Conservation (phyloP, 2,329 filamentous ascomycete genomes). For the Fusarium pseudograminearum region DNA sequence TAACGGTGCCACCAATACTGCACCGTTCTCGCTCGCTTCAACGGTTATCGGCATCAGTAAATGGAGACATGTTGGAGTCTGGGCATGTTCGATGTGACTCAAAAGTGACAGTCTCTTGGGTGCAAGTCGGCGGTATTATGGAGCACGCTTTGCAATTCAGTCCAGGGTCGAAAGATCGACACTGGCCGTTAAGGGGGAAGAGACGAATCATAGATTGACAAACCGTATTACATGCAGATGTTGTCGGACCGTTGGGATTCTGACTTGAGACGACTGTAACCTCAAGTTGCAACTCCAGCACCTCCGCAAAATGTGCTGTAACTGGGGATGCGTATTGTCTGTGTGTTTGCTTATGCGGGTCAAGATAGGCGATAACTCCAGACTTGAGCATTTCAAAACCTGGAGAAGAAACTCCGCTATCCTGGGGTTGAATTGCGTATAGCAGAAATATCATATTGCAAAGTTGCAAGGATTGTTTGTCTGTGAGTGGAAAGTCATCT, state of each 20-base stretch:
- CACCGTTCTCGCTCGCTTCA: constrained; percentile 18
- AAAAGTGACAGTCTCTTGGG: background rate
- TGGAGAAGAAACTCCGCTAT: background rate
- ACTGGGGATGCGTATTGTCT: background rate
- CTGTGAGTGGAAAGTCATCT: background rate
- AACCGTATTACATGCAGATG: background rate
- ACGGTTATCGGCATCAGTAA: constrained; percentile 28
- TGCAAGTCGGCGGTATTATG: constrained; percentile 25
- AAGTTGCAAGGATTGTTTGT: too few relatives aligned
- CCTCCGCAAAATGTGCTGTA: background rate
- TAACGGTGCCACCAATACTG: constrained; percentile 17
- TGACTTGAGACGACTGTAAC: constrained; percentile 2
- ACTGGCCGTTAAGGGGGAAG: constrained; percentile 1
- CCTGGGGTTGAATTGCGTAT: background rate
- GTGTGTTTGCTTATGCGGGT: background rate
- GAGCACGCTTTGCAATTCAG: constrained; percentile 2
- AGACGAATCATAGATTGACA: constrained; percentile 4
- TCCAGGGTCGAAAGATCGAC: background rate
- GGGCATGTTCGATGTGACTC: background rate
- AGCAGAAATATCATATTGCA: too few relatives aligned
- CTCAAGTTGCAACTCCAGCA: constrained; percentile 2
- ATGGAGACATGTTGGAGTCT: background rate
- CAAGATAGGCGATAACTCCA: constrained; percentile 1
- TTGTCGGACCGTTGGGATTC: constrained; percentile 24
- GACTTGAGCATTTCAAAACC: background rate